Percentiles rank a stretch among this genome's conserved stretches.
These are phyloP conservation scores for Corymbia calophylla DNA, from an alignment of 441 rosid genomes.

Conservation along the genomic window DNA sequence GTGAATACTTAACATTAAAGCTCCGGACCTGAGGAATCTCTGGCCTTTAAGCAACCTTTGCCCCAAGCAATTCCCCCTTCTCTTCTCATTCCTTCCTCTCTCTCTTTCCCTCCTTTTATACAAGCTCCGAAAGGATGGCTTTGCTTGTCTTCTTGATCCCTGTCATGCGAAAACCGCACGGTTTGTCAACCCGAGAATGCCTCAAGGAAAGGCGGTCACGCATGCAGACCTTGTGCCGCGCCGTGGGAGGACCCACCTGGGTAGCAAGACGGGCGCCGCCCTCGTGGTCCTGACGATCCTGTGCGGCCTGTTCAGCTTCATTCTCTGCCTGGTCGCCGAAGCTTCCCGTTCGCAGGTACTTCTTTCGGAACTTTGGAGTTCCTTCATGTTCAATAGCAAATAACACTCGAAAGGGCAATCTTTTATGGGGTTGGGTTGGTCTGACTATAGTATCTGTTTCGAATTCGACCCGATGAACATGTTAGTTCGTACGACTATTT, in stretches of 20 bases:
- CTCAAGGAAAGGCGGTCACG: slow-evolving; percentile 49
- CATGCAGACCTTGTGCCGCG: slow-evolving; percentile 78
- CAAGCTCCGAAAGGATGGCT: neutral
- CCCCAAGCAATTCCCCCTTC: slow-evolving; percentile 68
- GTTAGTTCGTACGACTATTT: neutral
- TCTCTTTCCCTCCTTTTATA: neutral
- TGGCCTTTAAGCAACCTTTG: slow-evolving; percentile 88
- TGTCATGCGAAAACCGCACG: neutral
- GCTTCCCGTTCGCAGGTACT: slow-evolving; percentile 81
- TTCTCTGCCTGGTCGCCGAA: slow-evolving; percentile 86
- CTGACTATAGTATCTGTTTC: neutral
- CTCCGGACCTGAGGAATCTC: slow-evolving; percentile 56
- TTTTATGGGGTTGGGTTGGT: neutral
- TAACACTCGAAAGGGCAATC: too few relatives aligned
- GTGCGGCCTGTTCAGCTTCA: slow-evolving; percentile 68
- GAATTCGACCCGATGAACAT: neutral
- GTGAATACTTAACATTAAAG: slow-evolving; percentile 26
- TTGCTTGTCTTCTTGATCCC: neutral
- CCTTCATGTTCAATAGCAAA: too few relatives aligned
- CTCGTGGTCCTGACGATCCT: slow-evolving; percentile 48
- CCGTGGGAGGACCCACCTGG: slow-evolving; percentile 43
- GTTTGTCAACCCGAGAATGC: slow-evolving; percentile 13
- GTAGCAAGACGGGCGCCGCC: slow-evolving; percentile 61
- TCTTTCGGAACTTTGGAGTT: too few relatives aligned
- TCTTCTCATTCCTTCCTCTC: neutral